Conservation (phyloP, 345 rosid species). For the Lagerstroemia speciosa region DNA sequence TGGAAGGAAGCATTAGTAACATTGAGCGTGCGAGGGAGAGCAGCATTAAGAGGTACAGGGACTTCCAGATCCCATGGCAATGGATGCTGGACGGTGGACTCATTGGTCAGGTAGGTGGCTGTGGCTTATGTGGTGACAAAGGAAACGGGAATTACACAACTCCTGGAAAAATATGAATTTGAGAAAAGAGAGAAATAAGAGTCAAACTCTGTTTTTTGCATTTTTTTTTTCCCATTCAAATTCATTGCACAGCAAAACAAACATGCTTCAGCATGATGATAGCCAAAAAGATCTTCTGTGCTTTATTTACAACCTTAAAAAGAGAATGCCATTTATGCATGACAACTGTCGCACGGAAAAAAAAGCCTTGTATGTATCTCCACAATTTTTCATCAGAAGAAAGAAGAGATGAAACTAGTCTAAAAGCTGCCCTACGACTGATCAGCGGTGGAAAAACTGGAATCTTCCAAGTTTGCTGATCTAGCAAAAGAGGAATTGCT, state of each 20-base stretch:
- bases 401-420: neutral
- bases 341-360: too few relatives aligned
- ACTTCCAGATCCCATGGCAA: constrained; percentile 82
- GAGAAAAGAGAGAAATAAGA: too few relatives aligned
- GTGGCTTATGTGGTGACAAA: neutral
- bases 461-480: too few relatives aligned
- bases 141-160: too few relatives aligned
- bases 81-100: constrained; percentile 82
- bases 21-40: constrained; percentile 59
- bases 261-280: too few relatives aligned
- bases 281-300: neutral
- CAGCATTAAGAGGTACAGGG: constrained; percentile 60
- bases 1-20: constrained; percentile 57
- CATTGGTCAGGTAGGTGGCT: constrained; percentile 66
- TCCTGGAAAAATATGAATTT: too few relatives aligned
- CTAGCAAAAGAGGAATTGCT: too few relatives aligned
- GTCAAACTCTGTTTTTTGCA: too few relatives aligned
- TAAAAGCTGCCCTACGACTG: neutral
- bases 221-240: neutral
- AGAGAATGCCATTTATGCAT: neutral
- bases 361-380: too few relatives aligned
- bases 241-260: neutral
- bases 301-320: neutral
- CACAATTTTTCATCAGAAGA: too few relatives aligned
- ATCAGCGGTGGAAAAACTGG: neutral